Conservation (phyloP, 345 rosid species). For the Eucalyptus leucophloia region DNA sequence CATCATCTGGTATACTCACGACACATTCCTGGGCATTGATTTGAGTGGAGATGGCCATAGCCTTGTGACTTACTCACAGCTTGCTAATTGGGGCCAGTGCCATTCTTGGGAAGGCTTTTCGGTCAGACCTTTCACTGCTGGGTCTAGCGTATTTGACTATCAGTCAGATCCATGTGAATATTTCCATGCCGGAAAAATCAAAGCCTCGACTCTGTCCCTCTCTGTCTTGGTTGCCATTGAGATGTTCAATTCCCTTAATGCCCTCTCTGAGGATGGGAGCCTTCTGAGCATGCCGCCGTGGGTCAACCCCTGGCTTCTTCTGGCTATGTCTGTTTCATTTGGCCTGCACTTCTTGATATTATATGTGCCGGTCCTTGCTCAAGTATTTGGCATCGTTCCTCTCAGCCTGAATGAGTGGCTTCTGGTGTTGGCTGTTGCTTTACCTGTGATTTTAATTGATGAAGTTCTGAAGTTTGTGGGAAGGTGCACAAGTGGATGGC, state of each 20-base stretch:
- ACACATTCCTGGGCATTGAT: conserved; percentile 68
- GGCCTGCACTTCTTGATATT: conserved; percentile 83
- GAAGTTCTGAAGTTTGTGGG: conserved; percentile 80
- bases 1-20: conserved; percentile 86
- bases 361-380: conserved; percentile 79
- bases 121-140: conserved; percentile 70
- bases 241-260: conserved; percentile 96
- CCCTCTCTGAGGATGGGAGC: conserved; percentile 86
- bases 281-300: conserved; percentile 91
- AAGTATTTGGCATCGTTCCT: conserved; percentile 73
- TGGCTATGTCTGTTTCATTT: conserved; percentile 77
- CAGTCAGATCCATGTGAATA: conserved; percentile 73
- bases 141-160: conserved; percentile 34
- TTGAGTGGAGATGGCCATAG: conserved; percentile 90
- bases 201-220: conserved; percentile 85
- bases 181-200: conserved; percentile 73
- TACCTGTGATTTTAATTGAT: conserved; percentile 81
- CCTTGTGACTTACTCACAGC: conserved; percentile 75
- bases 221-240: conserved; percentile 90
- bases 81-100: conserved; percentile 78
- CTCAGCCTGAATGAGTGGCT: conserved; percentile 87
- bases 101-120: conserved; percentile 61
- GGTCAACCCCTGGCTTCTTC: conserved; percentile 81
- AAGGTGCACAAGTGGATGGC: conserved; percentile 34
- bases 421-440: conserved; percentile 59